Percentiles rank a stretch among this genome's conserved stretches.
Conservation (phyloP, 2,329 filamentous ascomycete species). For the Metarhizium humberi region DNA sequence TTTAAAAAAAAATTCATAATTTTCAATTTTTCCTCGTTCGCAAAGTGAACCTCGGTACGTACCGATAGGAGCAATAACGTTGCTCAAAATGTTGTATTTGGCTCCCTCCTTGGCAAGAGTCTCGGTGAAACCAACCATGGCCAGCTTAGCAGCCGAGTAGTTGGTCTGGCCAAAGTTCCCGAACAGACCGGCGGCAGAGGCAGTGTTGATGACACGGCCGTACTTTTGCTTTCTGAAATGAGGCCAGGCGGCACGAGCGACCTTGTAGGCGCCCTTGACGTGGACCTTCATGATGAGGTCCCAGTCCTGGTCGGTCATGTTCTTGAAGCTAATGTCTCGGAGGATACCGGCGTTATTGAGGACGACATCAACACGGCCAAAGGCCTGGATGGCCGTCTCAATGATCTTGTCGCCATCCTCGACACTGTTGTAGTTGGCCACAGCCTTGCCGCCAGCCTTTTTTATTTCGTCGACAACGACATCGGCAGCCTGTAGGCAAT, state of each 20-base stretch:
- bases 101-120: constrained; percentile 93
- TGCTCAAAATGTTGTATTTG: constrained; percentile 96
- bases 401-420: constrained; percentile 93
- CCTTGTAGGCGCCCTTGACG: constrained; percentile 91
- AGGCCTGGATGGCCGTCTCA: constrained; percentile 71
- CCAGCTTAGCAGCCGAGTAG: constrained; percentile 94
- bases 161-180: constrained; percentile 94
- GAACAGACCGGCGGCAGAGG: constrained; percentile 91
- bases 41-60: constrained; percentile 12
- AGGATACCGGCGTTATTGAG: constrained; percentile 98
- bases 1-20: too few species aligned
- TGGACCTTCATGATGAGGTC: constrained; percentile 91
- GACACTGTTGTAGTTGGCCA: constrained; percentile 95
- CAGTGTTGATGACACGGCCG: constrained; percentile 90
- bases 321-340: constrained; percentile 94
- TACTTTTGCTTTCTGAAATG: constrained; percentile 99
- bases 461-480: constrained; percentile 77
- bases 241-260: constrained; percentile 87
- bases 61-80: constrained; percentile 84
- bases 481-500: constrained; percentile 58
- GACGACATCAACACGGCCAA: constrained; percentile 84
- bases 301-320: constrained; percentile 97
- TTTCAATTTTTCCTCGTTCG: constrained; percentile 5
- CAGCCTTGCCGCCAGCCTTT: constrained; percentile 83
- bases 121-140: constrained; percentile 94